Conservation (phyloP, 495 filamentous ascomycete species). For the Penicillium subrubescens region DNA sequence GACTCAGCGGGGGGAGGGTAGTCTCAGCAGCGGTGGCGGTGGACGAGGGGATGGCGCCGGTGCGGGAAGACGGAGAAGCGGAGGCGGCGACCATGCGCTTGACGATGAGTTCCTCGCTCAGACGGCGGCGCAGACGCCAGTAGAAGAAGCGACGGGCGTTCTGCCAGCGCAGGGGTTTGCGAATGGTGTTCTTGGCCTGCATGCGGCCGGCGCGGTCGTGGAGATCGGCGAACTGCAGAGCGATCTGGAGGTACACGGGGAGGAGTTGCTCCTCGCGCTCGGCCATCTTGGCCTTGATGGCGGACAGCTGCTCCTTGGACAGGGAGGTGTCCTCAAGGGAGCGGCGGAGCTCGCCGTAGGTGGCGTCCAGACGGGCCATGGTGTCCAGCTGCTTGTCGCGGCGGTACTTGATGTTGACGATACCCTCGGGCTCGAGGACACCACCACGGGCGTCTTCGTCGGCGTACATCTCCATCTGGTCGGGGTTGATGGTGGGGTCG, state of each 20-base stretch:
- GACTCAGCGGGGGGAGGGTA: conserved; percentile 37
- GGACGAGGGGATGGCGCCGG: conserved; percentile 31
- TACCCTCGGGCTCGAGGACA: conserved; percentile 97
- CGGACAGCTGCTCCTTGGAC: conserved; percentile 68
- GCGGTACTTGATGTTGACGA: conserved; percentile 96
- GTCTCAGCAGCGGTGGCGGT: conserved; percentile 21
- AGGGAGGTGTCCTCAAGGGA: conserved; percentile 67
- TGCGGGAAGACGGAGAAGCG: conserved; percentile 33
- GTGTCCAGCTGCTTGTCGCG: conserved; percentile 97
- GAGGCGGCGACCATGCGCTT: conserved; percentile 73
- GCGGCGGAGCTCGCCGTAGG: conserved; percentile 81
- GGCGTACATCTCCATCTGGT: conserved; percentile 99
- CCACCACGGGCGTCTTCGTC: conserved; percentile 94
- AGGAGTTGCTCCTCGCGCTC: conserved; percentile 85
- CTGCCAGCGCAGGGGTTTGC: conserved; percentile 78
- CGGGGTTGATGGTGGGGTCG: conserved; percentile 95
- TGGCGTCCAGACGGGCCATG: conserved; percentile 89
- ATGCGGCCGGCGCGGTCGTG: conserved; percentile 97
- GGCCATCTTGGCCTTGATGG: conserved; percentile 83
- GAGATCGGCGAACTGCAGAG: conserved; percentile 92
- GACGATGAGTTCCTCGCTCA: conserved; percentile 95
- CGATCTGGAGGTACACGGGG: conserved; percentile 90
- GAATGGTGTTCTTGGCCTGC: conserved; percentile 95
- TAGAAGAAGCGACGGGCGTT: conserved; percentile 98
- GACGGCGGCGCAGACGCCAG: conserved; percentile 95